Evolutionary conservation across 768 basidiomycete genomes (phyloP), one percentile per base, ranked within the genome.

Genomic region (Favolaschia claudopus): DNA sequence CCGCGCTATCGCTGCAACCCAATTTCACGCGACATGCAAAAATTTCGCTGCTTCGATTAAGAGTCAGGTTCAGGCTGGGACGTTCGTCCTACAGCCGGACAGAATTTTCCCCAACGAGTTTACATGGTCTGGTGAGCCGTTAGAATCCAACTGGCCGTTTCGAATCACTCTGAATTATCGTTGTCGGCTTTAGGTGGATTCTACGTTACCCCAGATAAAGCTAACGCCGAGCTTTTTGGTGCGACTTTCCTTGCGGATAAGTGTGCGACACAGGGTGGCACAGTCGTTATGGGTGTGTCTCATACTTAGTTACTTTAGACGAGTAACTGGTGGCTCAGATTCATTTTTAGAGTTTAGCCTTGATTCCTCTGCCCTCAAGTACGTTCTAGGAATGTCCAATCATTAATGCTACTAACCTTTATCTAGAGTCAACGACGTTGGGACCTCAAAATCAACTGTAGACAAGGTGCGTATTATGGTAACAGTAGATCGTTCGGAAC

Each of bases 11-110:
- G 14, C 43, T 8, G 5, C 24, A 17, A 56, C 32, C 5, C 55
- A 56, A 19, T 56, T 56, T 45, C 55, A 56, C 19, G 55, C 55
- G 2, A 56, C 55, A 6, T 56, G 55, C 55, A 48, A 38, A 36
- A 48, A 37, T 8, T 56, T 49, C 36, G 55, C 55, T n/a, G 3
- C 45, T 4, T 46, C 36, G 7, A 47, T 56, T 36, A 22, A 56
- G 24, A 38, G 38, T 39, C n/a, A 14, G 15, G n/a, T 56, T 7
- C 12, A n/a, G 25, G 24, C 25, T 8, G 8, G 20, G 25, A 28
- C 15, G 31, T 5, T 45, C 28, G 14, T 29, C n/a, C 6, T 24
- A 22, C 37, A 38, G 45, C 45, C 45, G 9, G 45, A 46, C 15
- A 20, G 45, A 31, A 46, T 46, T 46, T 46, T 14, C 17, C 45